Base-by-base conservation (phyloP, 2,329 filamentous ascomycete species). In the Mariannaea sp. region DNA sequence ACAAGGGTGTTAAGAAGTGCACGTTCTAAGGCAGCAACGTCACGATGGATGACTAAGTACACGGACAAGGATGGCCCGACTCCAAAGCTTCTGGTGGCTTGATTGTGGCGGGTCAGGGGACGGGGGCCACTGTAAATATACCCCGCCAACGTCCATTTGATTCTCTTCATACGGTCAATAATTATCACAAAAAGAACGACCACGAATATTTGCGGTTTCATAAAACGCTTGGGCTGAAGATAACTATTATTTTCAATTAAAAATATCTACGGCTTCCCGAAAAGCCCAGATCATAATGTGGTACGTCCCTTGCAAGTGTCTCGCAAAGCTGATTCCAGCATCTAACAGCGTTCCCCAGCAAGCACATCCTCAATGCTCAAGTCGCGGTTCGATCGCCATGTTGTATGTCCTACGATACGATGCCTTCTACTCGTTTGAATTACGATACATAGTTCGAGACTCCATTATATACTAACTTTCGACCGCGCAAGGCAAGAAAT, bases 281-380 rank as follows among this genome's bases (percentile, higher is more conserved):
- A 32, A 32, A 5, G 9, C 9, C 13, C 29, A 5, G 9, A 9
- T 32, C 22, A 50, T 17, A 49, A 76, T 76, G 74, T 76, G 74
- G 74, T 76, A 69, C 48, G 69, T 8, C n/a, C n/a, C n/a, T n/a
- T n/a, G 9, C 8, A 32, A 29, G 5, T 10, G 5, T 46, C 22
- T 2, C 6, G 13, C 10, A 16, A 8, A 14, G 16, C 3, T 16
- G 17, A 20, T 27, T 9, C 17, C 12, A 48, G 13, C 14, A 6
- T 27, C 53, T 39, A 38, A 49, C 56, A 54, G 56, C 40, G 29
- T 52, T n/a, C 44, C 20, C 20, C 65, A 97, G 94, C 81, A 97
- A 97, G 82, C 94, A 99, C 79, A 81, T 99, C 69, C 86, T 99
- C 73, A 99, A 99, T 80, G 94, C 93, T 59, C 94, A 99, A 77